These are phyloP conservation scores for Zygosaccharomyces bailii DNA, from an alignment of 805 yeast species.

Conservation along the genomic window DNA sequence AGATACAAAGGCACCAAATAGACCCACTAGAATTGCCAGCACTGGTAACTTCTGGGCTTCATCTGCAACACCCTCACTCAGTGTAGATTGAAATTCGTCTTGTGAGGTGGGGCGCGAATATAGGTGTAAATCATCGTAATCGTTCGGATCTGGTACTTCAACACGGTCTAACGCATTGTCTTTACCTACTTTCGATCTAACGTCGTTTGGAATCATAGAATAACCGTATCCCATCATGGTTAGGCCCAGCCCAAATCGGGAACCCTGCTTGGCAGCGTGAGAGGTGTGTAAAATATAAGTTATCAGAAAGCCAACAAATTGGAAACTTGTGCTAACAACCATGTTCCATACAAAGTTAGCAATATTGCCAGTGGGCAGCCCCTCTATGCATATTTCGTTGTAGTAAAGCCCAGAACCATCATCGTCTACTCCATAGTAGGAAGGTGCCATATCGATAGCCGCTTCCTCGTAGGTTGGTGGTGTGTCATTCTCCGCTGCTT, in stretches of 20 bases:
- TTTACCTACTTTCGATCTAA: conserved; percentile 32
- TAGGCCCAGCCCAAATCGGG: conserved; percentile 85
- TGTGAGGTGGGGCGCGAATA: conserved; percentile 23
- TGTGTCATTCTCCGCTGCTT: conserved; percentile 42
- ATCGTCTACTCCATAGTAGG: conserved; percentile 91
- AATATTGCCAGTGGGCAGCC: conserved; percentile 91
- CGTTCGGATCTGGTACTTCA: conserved; percentile 57
- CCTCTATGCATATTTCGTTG: conserved; percentile 92
- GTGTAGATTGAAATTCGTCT: conserved; percentile 31
- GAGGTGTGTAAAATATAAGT: conserved; percentile 92
- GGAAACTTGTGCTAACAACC: conserved; percentile 86
- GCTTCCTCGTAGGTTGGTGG: conserved; percentile 95
- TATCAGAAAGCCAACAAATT: conserved; percentile 85
- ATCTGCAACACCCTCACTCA: conserved; percentile 34
- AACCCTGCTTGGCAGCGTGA: conserved; percentile 95
- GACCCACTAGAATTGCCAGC: conserved; percentile 59
- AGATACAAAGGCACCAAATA: conserved; percentile 64
- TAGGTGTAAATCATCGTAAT: conserved; percentile 42
- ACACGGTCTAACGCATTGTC: conserved; percentile 38
- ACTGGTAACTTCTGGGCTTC: conserved; percentile 43
- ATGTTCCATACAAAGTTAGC: conserved; percentile 87
- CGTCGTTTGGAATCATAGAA: conserved; percentile 48
- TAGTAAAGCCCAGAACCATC: conserved; percentile 53
- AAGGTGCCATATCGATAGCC: conserved; percentile 89
- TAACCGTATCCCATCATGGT: conserved; percentile 74